These are phyloP conservation scores for Proliferodiscus dingleyae DNA, from an alignment of 2,329 filamentous ascomycete genomes.

Conservation along the genomic window DNA sequence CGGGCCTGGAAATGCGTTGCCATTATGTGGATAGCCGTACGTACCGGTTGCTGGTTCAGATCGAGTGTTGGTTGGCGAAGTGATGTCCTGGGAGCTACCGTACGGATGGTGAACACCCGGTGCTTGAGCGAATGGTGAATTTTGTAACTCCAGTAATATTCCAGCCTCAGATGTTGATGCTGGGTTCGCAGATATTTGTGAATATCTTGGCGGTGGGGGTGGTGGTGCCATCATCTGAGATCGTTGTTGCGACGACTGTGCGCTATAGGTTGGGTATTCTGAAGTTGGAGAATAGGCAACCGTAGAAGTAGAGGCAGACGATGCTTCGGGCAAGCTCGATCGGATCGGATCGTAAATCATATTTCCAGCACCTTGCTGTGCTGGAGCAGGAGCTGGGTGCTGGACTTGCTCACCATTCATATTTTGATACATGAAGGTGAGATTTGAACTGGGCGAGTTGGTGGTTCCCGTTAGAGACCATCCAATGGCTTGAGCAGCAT, in stretches of 20 bases:
- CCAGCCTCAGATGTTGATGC: conserved; percentile 40
- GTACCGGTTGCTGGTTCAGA: background rate
- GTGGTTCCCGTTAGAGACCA: conserved; percentile 87
- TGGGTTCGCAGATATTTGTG: conserved; percentile 31
- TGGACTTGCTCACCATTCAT: conserved; percentile 16
- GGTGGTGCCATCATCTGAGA: conserved; percentile 27
- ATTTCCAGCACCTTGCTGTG: conserved; percentile 49
- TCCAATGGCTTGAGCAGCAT: conserved; percentile 58
- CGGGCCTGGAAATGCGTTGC: conserved; percentile 8
- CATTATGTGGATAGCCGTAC: conserved; percentile 17
- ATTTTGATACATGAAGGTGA: conserved; percentile 67
- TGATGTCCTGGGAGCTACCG: conserved; percentile 10
- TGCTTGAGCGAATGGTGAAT: conserved; percentile 35
- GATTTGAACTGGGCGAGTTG: conserved; percentile 77
- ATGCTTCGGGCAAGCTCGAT: conserved; percentile 47
- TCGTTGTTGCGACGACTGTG: conserved; percentile 33
- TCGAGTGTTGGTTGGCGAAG: conserved; percentile 9
- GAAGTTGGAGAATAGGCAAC: conserved; percentile 26
- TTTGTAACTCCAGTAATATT: conserved; percentile 42
- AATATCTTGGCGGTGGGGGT: conserved; percentile 31
- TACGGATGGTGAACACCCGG: conserved; percentile 15
- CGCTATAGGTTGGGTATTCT: conserved; percentile 34
- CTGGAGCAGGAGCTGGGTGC: conserved; percentile 16
- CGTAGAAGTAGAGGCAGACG: conserved; percentile 41
- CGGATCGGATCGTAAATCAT: conserved; percentile 58